phyloP scores from a whole-genome alignment of 768 basidiomycete species.

The Hebeloma cylindrosporum region DNA sequence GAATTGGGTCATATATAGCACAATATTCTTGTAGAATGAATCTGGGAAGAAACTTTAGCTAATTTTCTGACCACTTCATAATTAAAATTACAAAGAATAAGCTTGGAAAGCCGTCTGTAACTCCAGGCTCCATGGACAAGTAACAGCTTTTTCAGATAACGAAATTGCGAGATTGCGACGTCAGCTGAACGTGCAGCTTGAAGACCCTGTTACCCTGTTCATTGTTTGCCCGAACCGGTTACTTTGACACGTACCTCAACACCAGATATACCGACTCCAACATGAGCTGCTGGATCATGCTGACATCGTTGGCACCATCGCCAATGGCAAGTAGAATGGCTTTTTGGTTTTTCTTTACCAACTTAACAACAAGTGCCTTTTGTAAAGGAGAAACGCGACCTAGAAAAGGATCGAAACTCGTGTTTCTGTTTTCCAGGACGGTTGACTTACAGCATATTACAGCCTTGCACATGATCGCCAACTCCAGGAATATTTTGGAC shows the following conservation, averaged over 20 bases:
- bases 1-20: constrained; percentile 97
- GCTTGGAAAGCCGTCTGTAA: constrained; percentile 90
- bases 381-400: constrained; percentile 97
- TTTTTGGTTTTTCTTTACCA: constrained; percentile 97
- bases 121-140: constrained; percentile 99
- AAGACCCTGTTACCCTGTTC: constrained; percentile 59
- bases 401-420: too few species aligned
- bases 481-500: constrained; percentile 86
- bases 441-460: constrained; percentile 87
- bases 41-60: constrained; percentile 44
- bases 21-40: constrained; percentile 99
- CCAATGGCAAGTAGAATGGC: constrained; percentile 95
- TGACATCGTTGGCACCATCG: constrained; percentile 97
- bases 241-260: constrained; percentile 65
- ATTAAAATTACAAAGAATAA: constrained; percentile 81
- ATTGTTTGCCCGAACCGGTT: not conserved
- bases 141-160: constrained; percentile 90
- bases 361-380: constrained; percentile 95
- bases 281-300: constrained; percentile 98
- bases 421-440: too few species aligned
- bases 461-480: constrained; percentile 98
- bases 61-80: not conserved
- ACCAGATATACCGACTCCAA: constrained; percentile 96
- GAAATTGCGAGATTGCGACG: constrained; percentile 96
- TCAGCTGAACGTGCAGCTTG: constrained; percentile 99